These are phyloP conservation scores for Hawksworthiomyces lignivorus DNA, from an alignment of 2,329 filamentous ascomycete genomes.

Conservation along the genomic window DNA sequence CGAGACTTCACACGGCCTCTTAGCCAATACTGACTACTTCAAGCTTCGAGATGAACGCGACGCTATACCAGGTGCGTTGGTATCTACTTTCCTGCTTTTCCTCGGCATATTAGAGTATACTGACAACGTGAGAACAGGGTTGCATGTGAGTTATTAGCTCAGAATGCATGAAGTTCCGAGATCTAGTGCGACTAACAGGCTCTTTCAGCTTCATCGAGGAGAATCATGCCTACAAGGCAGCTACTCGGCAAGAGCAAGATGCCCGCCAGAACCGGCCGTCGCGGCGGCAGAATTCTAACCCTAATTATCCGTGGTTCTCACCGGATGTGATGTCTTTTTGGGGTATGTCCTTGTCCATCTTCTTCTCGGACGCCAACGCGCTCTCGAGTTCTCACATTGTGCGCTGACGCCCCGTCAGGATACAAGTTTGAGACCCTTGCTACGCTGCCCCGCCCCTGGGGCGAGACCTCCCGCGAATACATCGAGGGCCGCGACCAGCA, in stretches of 20 bases:
- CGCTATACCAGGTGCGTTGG: constrained; percentile 67
- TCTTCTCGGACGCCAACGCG: no score
- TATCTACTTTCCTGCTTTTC: background rate
- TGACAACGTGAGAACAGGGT: no score
- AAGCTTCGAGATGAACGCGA: constrained; percentile 95
- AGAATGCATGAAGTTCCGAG: no score
- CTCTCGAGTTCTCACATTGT: no score
- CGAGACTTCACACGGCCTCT: no score
- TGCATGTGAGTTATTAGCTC: constrained; percentile 15
- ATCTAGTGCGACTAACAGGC: no score
- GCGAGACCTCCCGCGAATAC: constrained; percentile 60
- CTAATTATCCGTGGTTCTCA: constrained; percentile 29
- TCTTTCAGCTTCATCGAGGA: constrained; percentile 95
- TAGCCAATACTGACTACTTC: constrained; percentile 12
- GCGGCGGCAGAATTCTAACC: constrained; percentile 24
- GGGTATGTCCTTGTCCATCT: constrained; percentile 60
- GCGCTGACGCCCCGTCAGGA: constrained; percentile 44
- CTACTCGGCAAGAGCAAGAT: constrained; percentile 51
- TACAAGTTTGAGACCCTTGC: constrained; percentile 95
- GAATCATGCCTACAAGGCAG: constrained; percentile 65
- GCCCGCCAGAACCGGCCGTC: constrained; percentile 33
- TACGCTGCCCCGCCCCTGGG: constrained; percentile 68
- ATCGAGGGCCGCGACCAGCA: constrained; percentile 70
- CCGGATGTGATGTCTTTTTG: constrained; percentile 86
- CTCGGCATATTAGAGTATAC: no score